Evolutionary conservation across 148 eudicot genomes (phyloP).

Genomic region (Polygonum aviculare): DNA sequence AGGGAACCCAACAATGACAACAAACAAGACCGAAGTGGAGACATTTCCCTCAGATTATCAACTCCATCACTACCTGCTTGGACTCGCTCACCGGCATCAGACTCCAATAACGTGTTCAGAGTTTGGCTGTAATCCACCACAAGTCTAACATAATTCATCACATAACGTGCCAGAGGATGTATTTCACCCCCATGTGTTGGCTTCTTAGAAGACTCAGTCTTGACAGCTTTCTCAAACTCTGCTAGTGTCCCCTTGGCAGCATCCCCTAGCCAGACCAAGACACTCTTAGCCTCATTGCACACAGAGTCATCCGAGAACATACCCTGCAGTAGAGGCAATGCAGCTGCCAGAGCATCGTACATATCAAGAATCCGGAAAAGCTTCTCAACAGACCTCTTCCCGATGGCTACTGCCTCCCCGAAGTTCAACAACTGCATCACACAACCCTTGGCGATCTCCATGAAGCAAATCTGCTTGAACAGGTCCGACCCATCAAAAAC

Average conservation of each 20-base stretch:
- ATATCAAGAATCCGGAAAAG: slow-evolving; percentile 79
- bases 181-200: slow-evolving; percentile 63
- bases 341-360: slow-evolving; percentile 65
- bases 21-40: slow-evolving; percentile 45
- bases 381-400: slow-evolving; percentile 70
- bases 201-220: slow-evolving; percentile 52
- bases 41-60: slow-evolving; percentile 28
- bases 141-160: slow-evolving; percentile 85
- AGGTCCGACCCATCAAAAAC: slow-evolving; percentile 55
- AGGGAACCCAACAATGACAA: slow-evolving; percentile 41
- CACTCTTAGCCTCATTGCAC: slow-evolving; percentile 57
- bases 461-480: slow-evolving; percentile 65
- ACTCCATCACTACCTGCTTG: slow-evolving; percentile 11
- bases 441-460: slow-evolving; percentile 67
- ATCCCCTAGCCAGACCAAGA: slow-evolving; percentile 55
- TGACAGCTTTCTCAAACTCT: slow-evolving; percentile 86
- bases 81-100: slow-evolving; percentile 13
- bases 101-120: slow-evolving; percentile 44
- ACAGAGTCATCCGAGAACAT: slow-evolving; percentile 56
- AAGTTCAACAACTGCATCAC: slow-evolving; percentile 81
- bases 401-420: slow-evolving; percentile 78
- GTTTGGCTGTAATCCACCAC: slow-evolving; percentile 73
- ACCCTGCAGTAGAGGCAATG: slow-evolving; percentile 40
- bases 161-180: slow-evolving; percentile 80
- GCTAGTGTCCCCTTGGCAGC: slow-evolving; percentile 69